Conservation (phyloP, 2,329 filamentous ascomycete genomes). For the Phyllosticta citrichinensis region DNA sequence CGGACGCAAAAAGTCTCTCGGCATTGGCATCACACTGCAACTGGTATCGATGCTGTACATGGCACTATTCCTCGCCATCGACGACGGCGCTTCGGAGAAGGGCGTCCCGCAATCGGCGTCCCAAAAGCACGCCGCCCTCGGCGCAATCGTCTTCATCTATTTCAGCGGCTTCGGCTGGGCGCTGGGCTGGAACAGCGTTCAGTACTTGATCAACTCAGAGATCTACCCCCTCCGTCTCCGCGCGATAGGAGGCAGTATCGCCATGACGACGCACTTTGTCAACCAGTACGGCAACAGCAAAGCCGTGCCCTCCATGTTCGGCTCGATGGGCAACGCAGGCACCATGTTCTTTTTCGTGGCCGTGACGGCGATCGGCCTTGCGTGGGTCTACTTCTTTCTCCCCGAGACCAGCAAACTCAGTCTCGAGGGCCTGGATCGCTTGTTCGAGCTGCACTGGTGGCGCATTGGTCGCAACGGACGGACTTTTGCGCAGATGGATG, state of each 20-base stretch:
- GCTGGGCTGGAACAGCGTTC: conserved; percentile 58
- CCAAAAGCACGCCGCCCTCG: conserved; percentile 50
- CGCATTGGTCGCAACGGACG: conserved; percentile 49
- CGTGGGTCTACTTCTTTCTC: conserved; percentile 63
- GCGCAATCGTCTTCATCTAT: conserved; percentile 59
- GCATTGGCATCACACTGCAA: conserved; percentile 39
- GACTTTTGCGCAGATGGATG: conserved; percentile 15
- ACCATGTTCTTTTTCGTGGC: conserved; percentile 70
- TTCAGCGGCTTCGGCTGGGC: conserved; percentile 31
- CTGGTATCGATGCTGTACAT: conserved; percentile 45
- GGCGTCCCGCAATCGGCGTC: conserved; percentile 36
- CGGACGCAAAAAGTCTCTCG: conserved; percentile 54
- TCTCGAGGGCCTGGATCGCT: conserved; percentile 59
- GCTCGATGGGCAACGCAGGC: conserved; percentile 49
- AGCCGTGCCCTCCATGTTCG: conserved; percentile 65
- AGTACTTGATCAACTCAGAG: conserved; percentile 69
- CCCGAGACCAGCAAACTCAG: conserved; percentile 58
- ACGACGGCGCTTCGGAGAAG: conserved; percentile 44
- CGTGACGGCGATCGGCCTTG: conserved; percentile 56
- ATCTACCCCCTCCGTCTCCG: conserved; percentile 67
- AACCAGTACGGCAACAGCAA: conserved; percentile 71
- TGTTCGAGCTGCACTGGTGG: conserved; percentile 67
- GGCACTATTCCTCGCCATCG: conserved; percentile 48
- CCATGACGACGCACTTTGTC: conserved; percentile 70
- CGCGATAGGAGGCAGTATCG: conserved; percentile 58